Percentiles rank a stretch among this genome's conserved stretches.
phyloP scores from a whole-genome alignment of 225 moss, liverwort and hornwort genomes.

The Neckera pumila region DNA sequence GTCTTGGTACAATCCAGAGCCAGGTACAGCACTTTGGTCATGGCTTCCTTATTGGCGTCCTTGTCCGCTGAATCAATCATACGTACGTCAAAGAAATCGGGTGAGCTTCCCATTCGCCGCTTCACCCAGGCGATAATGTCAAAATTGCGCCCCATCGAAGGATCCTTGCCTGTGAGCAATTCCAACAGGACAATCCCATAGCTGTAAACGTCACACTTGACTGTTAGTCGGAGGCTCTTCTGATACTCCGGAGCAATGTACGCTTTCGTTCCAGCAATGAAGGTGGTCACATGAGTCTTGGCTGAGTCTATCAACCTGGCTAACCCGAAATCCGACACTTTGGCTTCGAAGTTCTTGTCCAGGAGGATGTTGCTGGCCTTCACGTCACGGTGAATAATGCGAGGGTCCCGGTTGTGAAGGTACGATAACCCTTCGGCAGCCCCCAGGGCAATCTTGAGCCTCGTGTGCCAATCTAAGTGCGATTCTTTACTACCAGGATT shows the following conservation, averaged over 20 bases:
- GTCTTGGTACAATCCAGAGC: conserved; percentile 35
- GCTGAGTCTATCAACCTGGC: conserved; percentile 33
- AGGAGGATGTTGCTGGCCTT: conserved; percentile 53
- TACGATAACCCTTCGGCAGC: conserved; percentile 30
- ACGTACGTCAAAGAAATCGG: conserved; percentile 37
- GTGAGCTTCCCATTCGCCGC: conserved; percentile 30
- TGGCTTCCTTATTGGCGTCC: conserved; percentile 28
- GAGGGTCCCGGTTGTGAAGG: conserved; percentile 37
- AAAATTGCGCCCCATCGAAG: conserved; percentile 35
- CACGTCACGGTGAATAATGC: conserved; percentile 49
- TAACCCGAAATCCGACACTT: conserved; percentile 40
- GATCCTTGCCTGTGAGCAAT: conserved; percentile 41
- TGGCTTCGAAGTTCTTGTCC: conserved; percentile 36
- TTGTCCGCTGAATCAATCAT: conserved; percentile 14
- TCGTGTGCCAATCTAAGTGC: conserved; percentile 23
- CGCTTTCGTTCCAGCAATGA: conserved; percentile 43
- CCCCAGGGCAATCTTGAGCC: conserved; percentile 38
- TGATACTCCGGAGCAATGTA: conserved; percentile 51
- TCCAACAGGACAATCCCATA: conserved; percentile 38
- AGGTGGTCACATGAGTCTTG: conserved; percentile 46
- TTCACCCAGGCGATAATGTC: conserved; percentile 50
- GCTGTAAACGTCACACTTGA: conserved; percentile 49
- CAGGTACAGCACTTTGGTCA: conserved; percentile 23
- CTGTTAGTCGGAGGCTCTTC: conserved; percentile 32
- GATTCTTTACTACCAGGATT: conserved; percentile 1